Conservation (phyloP, 2,329 filamentous ascomycete species). For the Trichoderma afroharzianum region DNA sequence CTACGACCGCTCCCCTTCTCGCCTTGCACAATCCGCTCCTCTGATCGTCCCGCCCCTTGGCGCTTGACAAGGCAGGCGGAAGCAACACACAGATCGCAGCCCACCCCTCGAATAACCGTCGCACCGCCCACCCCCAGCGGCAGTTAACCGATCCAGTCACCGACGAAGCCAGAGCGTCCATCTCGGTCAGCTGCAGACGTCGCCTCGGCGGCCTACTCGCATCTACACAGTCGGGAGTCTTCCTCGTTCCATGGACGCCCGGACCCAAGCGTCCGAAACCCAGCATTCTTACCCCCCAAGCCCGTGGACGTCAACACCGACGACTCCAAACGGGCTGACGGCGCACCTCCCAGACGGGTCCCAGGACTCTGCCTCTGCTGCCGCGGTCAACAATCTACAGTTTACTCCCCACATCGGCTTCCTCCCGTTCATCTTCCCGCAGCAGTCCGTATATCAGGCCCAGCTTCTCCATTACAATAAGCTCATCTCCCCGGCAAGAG, state of each 20-base stretch:
- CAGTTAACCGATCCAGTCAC: slow-evolving; percentile 2
- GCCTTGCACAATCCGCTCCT: not conserved
- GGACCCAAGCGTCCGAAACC: slow-evolving; percentile 36
- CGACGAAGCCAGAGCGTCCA: slow-evolving; percentile 9
- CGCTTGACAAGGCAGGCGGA: not conserved
- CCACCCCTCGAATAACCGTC: slow-evolving; percentile 5
- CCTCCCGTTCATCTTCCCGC: slow-evolving; percentile 55
- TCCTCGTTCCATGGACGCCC: slow-evolving; percentile 38
- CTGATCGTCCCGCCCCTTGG: not conserved
- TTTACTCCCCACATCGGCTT: slow-evolving; percentile 48
- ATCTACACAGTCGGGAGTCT: slow-evolving; percentile 17
- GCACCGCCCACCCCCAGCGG: not conserved
- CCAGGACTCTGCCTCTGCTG: slow-evolving; percentile 27
- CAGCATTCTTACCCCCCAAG: slow-evolving; percentile 37
- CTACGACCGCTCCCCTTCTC: not conserved
- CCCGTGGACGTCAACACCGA: slow-evolving; percentile 31
- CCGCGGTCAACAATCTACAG: slow-evolving; percentile 30
- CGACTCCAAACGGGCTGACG: slow-evolving; percentile 25
- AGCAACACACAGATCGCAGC: not conserved
- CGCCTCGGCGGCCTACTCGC: slow-evolving; percentile 15
- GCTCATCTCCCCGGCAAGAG: slow-evolving; percentile 56
- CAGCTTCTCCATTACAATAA: slow-evolving; percentile 64
- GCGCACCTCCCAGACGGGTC: slow-evolving; percentile 31
- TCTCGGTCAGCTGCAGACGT: slow-evolving; percentile 10
- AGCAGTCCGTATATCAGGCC: slow-evolving; percentile 58